phyloP scores from a whole-genome alignment of 805 yeast genomes.

The Kazachstania psychrophila region DNA sequence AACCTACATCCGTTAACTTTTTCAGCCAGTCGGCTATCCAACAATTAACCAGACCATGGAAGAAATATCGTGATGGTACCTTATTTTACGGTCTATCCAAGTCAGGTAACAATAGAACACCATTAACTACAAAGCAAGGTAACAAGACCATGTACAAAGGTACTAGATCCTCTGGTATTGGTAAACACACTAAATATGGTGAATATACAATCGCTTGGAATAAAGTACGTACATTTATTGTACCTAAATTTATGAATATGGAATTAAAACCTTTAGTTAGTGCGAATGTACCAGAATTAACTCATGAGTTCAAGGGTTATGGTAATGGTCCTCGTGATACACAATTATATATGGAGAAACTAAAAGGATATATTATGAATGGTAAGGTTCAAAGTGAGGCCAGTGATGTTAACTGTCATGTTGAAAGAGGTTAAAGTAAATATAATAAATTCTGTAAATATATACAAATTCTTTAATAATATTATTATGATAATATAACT shows the following conservation, averaged over 20 bases:
- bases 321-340: constrained; percentile 65
- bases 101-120: constrained; percentile 72
- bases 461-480: no score
- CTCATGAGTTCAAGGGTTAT: constrained; percentile 62
- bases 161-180: constrained; percentile 90
- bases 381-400: constrained; percentile 44
- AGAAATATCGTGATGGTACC: constrained; percentile 71
- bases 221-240: constrained; percentile 84
- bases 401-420: constrained; percentile 19
- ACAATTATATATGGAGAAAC: constrained; percentile 58
- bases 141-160: constrained; percentile 93
- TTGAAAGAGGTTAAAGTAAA: constrained; percentile 21
- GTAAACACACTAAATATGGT: constrained; percentile 66
- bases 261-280: constrained; percentile 70
- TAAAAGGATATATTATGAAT: constrained; percentile 64
- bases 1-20: constrained; percentile 36
- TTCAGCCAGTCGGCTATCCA: constrained; percentile 40
- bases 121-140: constrained; percentile 87
- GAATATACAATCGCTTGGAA: constrained; percentile 70
- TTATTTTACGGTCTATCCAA: constrained; percentile 73
- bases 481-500: no score
- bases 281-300: constrained; percentile 59
- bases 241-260: constrained; percentile 43
- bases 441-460: constrained; percentile 2
- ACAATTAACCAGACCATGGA: constrained; percentile 78